Percentiles rank a stretch among this genome's conserved stretches.
These are phyloP conservation scores for Jamesozyma lodderae DNA, from an alignment of 805 yeast genomes.

Conservation along the genomic window DNA sequence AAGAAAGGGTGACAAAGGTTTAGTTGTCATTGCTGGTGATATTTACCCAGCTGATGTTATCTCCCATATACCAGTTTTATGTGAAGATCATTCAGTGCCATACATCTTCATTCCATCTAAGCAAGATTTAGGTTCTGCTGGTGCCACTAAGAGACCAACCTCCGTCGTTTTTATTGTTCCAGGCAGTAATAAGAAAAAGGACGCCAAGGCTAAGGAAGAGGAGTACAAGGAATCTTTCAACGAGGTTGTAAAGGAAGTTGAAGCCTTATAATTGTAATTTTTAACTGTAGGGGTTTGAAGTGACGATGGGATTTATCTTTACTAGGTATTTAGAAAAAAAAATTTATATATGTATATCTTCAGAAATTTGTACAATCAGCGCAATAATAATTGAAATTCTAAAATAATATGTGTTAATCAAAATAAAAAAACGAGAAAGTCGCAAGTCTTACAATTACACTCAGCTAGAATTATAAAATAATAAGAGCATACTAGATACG, in stretches of 20 bases:
- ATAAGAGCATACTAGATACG: too few relatives aligned
- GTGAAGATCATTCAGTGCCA: constrained; percentile 91
- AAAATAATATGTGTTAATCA: not conserved
- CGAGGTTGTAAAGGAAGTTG: constrained; percentile 87
- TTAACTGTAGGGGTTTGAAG: not conserved
- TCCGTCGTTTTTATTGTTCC: constrained; percentile 96
- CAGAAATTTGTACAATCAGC: constrained; percentile 3
- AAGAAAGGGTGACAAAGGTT: constrained; percentile 96
- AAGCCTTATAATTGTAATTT: constrained; percentile 22
- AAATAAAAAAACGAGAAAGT: too few relatives aligned
- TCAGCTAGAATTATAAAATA: too few relatives aligned
- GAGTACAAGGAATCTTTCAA: constrained; percentile 90
- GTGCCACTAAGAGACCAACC: constrained; percentile 98
- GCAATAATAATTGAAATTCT: constrained; percentile 1
- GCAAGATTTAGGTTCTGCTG: constrained; percentile 97
- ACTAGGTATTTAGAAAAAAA: constrained; percentile 1
- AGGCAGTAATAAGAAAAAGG: constrained; percentile 81
- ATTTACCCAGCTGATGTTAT: constrained; percentile 96
- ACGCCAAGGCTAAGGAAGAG: constrained; percentile 56
- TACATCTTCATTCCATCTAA: constrained; percentile 91
- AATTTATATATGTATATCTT: constrained; percentile 1
- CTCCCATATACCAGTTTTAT: constrained; percentile 92
- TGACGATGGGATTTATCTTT: too few relatives aligned
- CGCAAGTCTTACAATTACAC: too few relatives aligned
- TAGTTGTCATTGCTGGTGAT: constrained; percentile 95